phyloP scores from a whole-genome alignment of 352 stramenopile species.

The Globisporangium splendens region DNA sequence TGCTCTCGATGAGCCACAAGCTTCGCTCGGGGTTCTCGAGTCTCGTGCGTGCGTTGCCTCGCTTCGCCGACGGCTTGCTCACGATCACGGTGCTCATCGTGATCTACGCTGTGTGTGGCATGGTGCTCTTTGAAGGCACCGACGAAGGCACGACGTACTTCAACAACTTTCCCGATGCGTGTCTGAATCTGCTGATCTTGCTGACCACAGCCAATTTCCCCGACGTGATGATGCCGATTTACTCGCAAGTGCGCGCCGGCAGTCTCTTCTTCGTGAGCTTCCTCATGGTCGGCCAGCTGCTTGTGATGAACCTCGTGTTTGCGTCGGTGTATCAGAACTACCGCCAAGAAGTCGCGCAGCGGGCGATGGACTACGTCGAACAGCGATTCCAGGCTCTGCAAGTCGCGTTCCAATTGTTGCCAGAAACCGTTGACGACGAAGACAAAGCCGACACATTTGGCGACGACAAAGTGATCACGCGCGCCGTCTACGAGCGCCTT shows the following conservation, averaged over 20 bases:
- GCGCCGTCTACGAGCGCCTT: slow-evolving; percentile 23
- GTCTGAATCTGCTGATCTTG: slow-evolving; percentile 61
- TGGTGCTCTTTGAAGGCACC: slow-evolving; percentile 67
- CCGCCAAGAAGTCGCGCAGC: slow-evolving; percentile 34
- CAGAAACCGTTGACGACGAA: slow-evolving; percentile 3
- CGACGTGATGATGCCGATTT: slow-evolving; percentile 77
- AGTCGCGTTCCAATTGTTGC: slow-evolving; percentile 41
- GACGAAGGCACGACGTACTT: slow-evolving; percentile 49
- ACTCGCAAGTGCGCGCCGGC: slow-evolving; percentile 32
- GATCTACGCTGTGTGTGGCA: slow-evolving; percentile 53
- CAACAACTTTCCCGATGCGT: slow-evolving; percentile 40
- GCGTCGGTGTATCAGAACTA: slow-evolving; percentile 74
- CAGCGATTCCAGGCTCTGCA: slow-evolving; percentile 47
- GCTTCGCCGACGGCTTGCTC: slow-evolving; percentile 41
- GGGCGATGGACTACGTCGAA: slow-evolving; percentile 21
- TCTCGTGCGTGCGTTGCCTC: slow-evolving; percentile 33
- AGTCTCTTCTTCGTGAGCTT: slow-evolving; percentile 73
- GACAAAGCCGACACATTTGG: not conserved
- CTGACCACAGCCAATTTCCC: slow-evolving; percentile 83
- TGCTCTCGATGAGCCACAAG: slow-evolving; percentile 52
- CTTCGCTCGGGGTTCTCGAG: slow-evolving; percentile 45
- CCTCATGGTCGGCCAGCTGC: slow-evolving; percentile 62
- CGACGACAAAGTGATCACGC: slow-evolving; percentile 24
- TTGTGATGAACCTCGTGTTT: slow-evolving; percentile 82
- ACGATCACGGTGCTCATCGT: slow-evolving; percentile 46